Conservation (phyloP, 2,329 filamentous ascomycete species). For the Diaporthe aspalathi region DNA sequence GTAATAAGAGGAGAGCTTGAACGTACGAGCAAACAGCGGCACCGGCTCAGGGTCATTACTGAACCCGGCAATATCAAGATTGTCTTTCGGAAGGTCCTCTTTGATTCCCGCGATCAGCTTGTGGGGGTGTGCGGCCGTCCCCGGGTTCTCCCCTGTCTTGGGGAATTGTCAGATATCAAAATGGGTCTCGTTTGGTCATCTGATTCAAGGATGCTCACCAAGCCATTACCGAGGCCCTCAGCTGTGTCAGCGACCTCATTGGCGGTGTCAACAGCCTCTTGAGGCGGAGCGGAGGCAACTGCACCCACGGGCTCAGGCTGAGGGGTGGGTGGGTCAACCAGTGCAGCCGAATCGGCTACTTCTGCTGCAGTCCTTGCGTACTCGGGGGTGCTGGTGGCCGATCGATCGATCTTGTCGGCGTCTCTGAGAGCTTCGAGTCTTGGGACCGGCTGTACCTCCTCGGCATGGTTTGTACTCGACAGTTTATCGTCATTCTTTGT, state of each 20-base stretch:
- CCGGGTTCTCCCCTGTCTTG: constrained; percentile 9
- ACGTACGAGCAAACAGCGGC: constrained; percentile 32
- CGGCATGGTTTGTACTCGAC: background rate
- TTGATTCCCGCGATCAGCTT: constrained; percentile 29
- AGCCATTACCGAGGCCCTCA: constrained; percentile 40
- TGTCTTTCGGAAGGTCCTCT: constrained; percentile 29
- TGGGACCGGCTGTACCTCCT: constrained; percentile 36
- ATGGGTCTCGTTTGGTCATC: background rate
- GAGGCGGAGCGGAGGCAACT: constrained; percentile 50
- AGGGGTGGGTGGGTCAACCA: constrained; percentile 47
- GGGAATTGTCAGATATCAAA: background rate
- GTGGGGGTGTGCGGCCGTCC: background rate
- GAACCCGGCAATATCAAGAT: constrained; percentile 32
- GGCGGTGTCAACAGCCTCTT: constrained; percentile 54
- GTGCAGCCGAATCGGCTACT: constrained; percentile 50
- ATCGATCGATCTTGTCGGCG: constrained; percentile 37
- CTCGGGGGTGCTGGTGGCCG: constrained; percentile 45
- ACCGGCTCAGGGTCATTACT: constrained; percentile 33
- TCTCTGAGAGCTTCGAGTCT: constrained; percentile 39
- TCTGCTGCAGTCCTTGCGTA: constrained; percentile 48
- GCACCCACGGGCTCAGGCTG: constrained; percentile 49
- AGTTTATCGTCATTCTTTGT: background rate
- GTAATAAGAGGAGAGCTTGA: background rate
- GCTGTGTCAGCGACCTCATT: constrained; percentile 59
- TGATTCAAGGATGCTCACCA: constrained; percentile 19